A percentile compares a stretch with the other conserved stretches of the same genome.
Conservation (phyloP, 768 basidiomycete genomes). For the Kwoniella heveanensis region DNA sequence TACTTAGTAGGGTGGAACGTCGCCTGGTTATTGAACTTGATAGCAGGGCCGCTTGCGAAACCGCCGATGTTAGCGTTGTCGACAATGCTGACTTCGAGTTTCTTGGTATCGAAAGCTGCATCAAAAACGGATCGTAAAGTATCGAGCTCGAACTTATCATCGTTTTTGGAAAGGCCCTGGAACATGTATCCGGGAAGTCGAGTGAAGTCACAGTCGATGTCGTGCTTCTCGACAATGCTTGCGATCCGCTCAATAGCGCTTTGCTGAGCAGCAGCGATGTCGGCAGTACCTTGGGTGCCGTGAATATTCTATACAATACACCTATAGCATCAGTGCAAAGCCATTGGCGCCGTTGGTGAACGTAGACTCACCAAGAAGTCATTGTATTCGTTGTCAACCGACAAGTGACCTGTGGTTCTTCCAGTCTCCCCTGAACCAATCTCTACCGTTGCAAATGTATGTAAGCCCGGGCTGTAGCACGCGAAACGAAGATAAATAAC, state of each 20-base stretch:
- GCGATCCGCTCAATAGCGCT: slow-evolving; percentile 34
- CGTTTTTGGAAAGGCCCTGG: slow-evolving; percentile 19
- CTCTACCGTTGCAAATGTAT: too few species aligned
- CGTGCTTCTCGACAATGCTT: slow-evolving; percentile 29
- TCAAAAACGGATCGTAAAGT: slow-evolving; percentile 25
- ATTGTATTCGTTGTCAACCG: slow-evolving; percentile 33
- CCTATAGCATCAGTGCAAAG: not conserved
- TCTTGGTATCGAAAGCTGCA: slow-evolving; percentile 61
- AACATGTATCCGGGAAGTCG: slow-evolving; percentile 36
- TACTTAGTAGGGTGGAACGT: slow-evolving; percentile 38
- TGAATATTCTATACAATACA: slow-evolving; percentile 27
- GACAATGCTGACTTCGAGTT: slow-evolving; percentile 59
- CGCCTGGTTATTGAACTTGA: slow-evolving; percentile 28
- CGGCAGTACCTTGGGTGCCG: slow-evolving; percentile 26
- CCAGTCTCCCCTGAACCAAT: slow-evolving; percentile 37
- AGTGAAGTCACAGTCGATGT: slow-evolving; percentile 32
- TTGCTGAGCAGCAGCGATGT: slow-evolving; percentile 34
- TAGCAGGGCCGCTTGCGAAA: slow-evolving; percentile 56
- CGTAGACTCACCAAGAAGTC: slow-evolving; percentile 26
- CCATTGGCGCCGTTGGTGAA: not conserved
- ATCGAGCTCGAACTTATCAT: slow-evolving; percentile 17
- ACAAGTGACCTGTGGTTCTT: slow-evolving; percentile 31
- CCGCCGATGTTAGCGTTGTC: slow-evolving; percentile 78
- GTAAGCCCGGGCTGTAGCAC: too few species aligned
- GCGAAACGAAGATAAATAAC: not conserved